A percentile compares a stretch with the other conserved stretches of the same genome.
Evolutionary conservation across 2,329 filamentous ascomycete species (phyloP).

Genomic region (Simplicillium sp.): DNA sequence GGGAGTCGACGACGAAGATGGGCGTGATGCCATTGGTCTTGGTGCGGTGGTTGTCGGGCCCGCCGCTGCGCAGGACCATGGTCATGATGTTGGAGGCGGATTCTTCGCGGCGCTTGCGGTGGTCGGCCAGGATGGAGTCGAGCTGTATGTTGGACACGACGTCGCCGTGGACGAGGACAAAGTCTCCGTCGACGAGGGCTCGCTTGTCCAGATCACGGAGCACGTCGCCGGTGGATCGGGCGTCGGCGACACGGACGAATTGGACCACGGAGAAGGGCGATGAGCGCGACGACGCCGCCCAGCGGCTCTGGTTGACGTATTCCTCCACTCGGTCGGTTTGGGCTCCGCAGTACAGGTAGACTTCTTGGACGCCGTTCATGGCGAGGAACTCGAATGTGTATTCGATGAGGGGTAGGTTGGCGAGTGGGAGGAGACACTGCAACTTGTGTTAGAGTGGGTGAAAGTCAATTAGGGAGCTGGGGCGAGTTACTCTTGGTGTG

Average conservation of each 20-base stretch:
- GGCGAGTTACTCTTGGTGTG: slow-evolving; percentile 65
- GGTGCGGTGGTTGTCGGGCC: slow-evolving; percentile 59
- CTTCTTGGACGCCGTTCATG: slow-evolving; percentile 88
- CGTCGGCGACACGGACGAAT: slow-evolving; percentile 75
- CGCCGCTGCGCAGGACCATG: slow-evolving; percentile 75
- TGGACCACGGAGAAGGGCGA: slow-evolving; percentile 70
- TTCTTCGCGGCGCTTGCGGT: slow-evolving; percentile 68
- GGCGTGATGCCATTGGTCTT: slow-evolving; percentile 68
- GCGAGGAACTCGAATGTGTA: slow-evolving; percentile 96
- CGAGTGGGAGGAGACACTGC: slow-evolving; percentile 84
- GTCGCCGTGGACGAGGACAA: slow-evolving; percentile 86
- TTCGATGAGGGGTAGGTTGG: slow-evolving; percentile 90
- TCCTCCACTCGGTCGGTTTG: slow-evolving; percentile 81
- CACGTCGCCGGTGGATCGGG: slow-evolving; percentile 83
- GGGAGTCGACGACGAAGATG: slow-evolving; percentile 78
- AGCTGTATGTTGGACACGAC: slow-evolving; percentile 83
- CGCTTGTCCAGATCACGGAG: slow-evolving; percentile 88
- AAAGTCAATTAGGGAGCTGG: no score
- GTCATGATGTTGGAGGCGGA: slow-evolving; percentile 98
- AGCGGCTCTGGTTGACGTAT: slow-evolving; percentile 71
- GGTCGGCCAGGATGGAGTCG: slow-evolving; percentile 66
- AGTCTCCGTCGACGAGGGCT: slow-evolving; percentile 78
- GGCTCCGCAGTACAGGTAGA: slow-evolving; percentile 84
- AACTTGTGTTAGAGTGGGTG: slow-evolving; percentile 10
- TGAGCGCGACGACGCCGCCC: slow-evolving; percentile 48